Conservation (phyloP, 139 green algal species). For the Coccomyxa sp. region DNA sequence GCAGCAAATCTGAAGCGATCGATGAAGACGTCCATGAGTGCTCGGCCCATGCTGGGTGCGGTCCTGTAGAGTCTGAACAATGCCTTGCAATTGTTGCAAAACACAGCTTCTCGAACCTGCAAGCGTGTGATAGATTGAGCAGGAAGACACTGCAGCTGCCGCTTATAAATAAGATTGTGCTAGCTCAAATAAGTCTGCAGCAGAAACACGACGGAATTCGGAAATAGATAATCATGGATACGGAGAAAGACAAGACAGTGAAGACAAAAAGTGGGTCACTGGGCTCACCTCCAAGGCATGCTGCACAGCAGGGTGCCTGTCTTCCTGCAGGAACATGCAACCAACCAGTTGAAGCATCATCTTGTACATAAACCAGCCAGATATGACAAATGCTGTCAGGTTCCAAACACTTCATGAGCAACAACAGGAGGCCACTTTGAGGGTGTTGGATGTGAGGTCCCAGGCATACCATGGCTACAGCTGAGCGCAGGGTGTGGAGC, state of each 20-base stretch:
- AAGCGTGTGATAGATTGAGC: constrained; percentile 9
- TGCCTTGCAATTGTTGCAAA: constrained; percentile 24
- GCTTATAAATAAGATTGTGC: too few relatives aligned
- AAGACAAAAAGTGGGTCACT: background rate
- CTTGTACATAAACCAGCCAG: background rate
- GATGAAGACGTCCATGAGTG: constrained; percentile 66
- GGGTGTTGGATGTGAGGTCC: background rate
- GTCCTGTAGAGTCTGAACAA: constrained; percentile 73
- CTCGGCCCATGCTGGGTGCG: constrained; percentile 57
- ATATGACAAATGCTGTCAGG: too few relatives aligned
- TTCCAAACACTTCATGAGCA: background rate
- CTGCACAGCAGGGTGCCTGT: constrained; percentile 31
- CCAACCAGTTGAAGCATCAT: too few relatives aligned
- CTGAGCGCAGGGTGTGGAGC: constrained; percentile 47
- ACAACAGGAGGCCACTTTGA: background rate
- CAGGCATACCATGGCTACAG: background rate
- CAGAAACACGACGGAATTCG: too few relatives aligned
- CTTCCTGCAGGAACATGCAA: constrained; percentile 12
- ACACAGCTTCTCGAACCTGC: constrained; percentile 43
- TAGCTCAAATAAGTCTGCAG: too few relatives aligned
- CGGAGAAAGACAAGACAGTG: background rate
- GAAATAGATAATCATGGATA: background rate
- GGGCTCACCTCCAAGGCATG: constrained; percentile 56
- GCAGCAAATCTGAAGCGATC: constrained; percentile 47
- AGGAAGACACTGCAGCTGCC: too few relatives aligned